Evolutionary conservation across 2,329 filamentous ascomycete species (phyloP).

Genomic region (Trichophyton mentagrophytes): DNA sequence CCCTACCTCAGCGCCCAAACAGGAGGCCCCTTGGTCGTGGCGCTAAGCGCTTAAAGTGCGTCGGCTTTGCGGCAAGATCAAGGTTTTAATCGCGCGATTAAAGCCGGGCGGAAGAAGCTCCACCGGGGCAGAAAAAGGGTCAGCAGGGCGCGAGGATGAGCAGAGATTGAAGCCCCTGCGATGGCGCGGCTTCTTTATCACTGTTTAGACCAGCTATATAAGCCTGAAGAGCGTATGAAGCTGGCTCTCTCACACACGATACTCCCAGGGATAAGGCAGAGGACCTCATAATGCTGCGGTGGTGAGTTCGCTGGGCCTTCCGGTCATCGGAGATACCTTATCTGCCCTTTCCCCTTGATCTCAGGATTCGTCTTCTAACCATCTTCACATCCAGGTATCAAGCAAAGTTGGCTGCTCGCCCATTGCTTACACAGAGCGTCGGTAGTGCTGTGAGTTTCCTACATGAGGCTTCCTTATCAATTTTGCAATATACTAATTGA

Average conservation of each 20-base stretch:
- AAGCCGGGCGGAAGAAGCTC: background rate
- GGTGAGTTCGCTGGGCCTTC: slow-evolving; percentile 20
- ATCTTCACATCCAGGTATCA: slow-evolving; percentile 56
- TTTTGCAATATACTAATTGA: background rate
- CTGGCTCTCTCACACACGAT: background rate
- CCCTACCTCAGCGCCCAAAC: slow-evolving; percentile 8
- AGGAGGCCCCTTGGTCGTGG: background rate
- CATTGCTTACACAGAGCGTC: slow-evolving; percentile 78
- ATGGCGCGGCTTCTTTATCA: background rate
- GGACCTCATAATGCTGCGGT: slow-evolving; percentile 28
- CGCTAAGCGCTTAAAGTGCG: background rate
- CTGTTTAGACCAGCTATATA: background rate
- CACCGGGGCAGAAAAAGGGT: background rate
- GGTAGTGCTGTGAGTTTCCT: slow-evolving; percentile 55
- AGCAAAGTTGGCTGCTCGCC: slow-evolving; percentile 62
- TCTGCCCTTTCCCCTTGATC: background rate
- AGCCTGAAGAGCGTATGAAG: background rate
- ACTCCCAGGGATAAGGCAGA: background rate
- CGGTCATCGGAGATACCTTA: background rate
- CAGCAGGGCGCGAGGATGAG: background rate
- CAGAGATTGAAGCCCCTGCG: background rate
- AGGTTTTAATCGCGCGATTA: background rate
- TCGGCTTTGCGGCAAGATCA: background rate
- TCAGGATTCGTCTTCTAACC: background rate
- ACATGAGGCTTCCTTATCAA: background rate